phyloP scores from a whole-genome alignment of 2,329 filamentous ascomycete genomes.

The Colletotrichum sp. region DNA sequence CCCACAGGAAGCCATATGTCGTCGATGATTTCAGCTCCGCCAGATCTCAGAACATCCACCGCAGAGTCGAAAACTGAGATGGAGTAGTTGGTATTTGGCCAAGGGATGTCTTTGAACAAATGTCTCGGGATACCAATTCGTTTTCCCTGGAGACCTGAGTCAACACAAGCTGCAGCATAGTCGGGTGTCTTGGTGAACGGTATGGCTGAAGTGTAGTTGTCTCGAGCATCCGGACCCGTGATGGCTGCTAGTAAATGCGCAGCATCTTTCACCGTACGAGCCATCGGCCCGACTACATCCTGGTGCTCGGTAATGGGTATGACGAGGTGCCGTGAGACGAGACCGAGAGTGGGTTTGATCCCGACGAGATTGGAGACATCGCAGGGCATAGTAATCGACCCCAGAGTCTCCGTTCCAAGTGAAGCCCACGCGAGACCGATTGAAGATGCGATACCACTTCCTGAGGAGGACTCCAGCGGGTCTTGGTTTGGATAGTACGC shows the following conservation, averaged over 20 bases:
- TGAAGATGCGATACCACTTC: constrained; percentile 61
- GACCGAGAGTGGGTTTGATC: constrained; percentile 71
- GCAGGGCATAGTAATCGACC: constrained; percentile 65
- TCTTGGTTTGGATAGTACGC: constrained; percentile 68
- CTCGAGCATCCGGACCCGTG: constrained; percentile 61
- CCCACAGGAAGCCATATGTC: constrained; percentile 48
- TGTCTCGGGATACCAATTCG: constrained; percentile 71
- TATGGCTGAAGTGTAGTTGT: constrained; percentile 69
- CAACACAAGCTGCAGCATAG: constrained; percentile 64
- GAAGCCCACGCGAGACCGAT: constrained; percentile 59
- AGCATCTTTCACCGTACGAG: constrained; percentile 69
- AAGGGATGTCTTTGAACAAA: constrained; percentile 34
- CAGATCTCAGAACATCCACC: constrained; percentile 53
- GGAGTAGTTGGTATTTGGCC: background rate
- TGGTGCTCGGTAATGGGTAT: constrained; percentile 69
- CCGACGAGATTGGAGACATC: constrained; percentile 66
- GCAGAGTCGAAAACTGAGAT: constrained; percentile 61
- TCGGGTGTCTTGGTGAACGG: constrained; percentile 57
- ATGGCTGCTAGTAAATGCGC: constrained; percentile 68
- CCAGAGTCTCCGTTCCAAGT: constrained; percentile 60
- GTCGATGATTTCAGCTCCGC: constrained; percentile 64
- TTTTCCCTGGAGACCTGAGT: constrained; percentile 56
- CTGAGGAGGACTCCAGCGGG: constrained; percentile 65
- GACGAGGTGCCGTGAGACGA: constrained; percentile 66
- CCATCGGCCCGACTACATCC: constrained; percentile 71